Base-by-base conservation (phyloP, 2,329 filamentous ascomycete species). In the Paecilomyces niveus region DNA sequence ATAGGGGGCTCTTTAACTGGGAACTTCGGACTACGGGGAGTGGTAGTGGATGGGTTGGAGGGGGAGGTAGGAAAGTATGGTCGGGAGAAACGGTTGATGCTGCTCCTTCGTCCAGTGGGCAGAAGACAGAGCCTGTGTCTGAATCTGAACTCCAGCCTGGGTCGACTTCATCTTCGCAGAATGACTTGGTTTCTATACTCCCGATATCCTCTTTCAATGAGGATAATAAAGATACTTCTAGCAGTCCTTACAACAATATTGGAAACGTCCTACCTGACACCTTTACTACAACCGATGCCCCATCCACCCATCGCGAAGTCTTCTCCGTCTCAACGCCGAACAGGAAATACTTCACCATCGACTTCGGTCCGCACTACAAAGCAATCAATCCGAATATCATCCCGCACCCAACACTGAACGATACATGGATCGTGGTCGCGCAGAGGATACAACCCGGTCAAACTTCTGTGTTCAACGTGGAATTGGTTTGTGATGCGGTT, bases 381-480 rank as follows among this genome's bases (percentile, higher is more conserved):
- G 74, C 74, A 32, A 76, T 81, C 58, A 85, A 85, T 59, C 82
- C 83, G 15, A 85, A 81, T 68, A 78, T 85, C 61, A 76, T 85
- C 45, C 82, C 83, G 0, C 83, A 85, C 64, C 82, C 82, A 2
- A 69, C 65, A 1, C 65, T 74, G 6, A 68, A 74, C 2, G 67
- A 81, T 49, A 79, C 74, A 1, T 85, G 77, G 75, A 77, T 81
- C 59, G 74, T 85, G 24, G 75, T 82, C 3, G 81, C 80, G 3
- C 82, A 84, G 64, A 71, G 39, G 8, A 18, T 18, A 7, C n/a
- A 7, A 39, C 3, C 13, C 21, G 15, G n/a, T 21, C 8, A n/a
- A 4, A 21, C 21, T 8, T 45, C 39, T 45, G 39, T 8, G 8
- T 45, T 45, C 9, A 45, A 45, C 10, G 39, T 45, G 5, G 39